Conservation (phyloP, 148 eudicot genomes). For the Beta vulgaris region DNA sequence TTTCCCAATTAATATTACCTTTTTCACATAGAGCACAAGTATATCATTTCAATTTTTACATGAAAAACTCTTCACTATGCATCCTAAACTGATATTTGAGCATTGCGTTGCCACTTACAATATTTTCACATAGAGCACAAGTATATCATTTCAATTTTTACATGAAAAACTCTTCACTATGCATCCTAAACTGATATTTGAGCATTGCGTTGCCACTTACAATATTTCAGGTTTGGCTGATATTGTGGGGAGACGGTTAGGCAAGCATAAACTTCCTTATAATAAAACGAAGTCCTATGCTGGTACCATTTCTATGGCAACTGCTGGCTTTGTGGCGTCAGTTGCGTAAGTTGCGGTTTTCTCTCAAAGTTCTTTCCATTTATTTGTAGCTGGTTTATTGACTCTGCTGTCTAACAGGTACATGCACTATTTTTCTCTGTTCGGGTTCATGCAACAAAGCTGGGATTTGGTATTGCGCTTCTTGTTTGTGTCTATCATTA, state of each 20-base stretch:
- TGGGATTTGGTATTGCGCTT: constrained; percentile 54
- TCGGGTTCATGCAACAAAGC: constrained; percentile 70
- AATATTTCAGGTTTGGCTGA: constrained; percentile 73
- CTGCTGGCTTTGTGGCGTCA: constrained; percentile 72
- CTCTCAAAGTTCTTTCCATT: neutral
- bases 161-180: neutral
- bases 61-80: neutral
- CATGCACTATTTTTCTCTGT: constrained; percentile 70
- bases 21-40: no score
- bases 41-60: neutral
- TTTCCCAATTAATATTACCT: no score
- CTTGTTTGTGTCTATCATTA: constrained; percentile 55
- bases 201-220: constrained; percentile 6
- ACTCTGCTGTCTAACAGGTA: constrained; percentile 45
- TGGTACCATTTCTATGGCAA: constrained; percentile 78
- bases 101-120: constrained; percentile 5
- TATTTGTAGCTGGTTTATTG: constrained; percentile 2
- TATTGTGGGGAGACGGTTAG: constrained; percentile 75
- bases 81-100: neutral
- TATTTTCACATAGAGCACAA: no score
- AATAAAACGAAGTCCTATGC: constrained; percentile 65
- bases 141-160: neutral
- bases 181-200: neutral
- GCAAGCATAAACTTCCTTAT: constrained; percentile 61
- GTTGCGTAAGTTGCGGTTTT: constrained; percentile 45